Evolutionary conservation across 345 rosid species (phyloP).

Genomic region (Sisymbrium irio): DNA sequence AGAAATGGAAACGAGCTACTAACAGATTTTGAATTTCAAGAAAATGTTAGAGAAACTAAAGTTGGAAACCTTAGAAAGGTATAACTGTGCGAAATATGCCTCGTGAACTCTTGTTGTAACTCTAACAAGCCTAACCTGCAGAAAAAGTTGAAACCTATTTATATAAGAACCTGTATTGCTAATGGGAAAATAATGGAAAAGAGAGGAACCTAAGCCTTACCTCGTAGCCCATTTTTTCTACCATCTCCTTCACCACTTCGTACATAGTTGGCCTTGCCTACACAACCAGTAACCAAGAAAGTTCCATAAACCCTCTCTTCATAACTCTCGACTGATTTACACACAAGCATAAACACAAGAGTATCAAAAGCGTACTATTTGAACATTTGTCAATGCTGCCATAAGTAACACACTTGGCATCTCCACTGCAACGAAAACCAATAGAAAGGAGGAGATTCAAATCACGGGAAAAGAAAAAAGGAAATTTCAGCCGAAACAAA

Average conservation of each 20-base stretch:
- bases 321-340: conserved; percentile 11
- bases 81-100: conserved; percentile 81
- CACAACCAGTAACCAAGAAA: conserved; percentile 32
- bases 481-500: not conserved
- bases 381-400: conserved; percentile 90
- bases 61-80: conserved; percentile 66
- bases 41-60: not conserved
- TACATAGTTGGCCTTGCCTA: conserved; percentile 96
- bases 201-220: conserved; percentile 33
- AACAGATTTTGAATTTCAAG: not conserved
- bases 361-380: conserved; percentile 53
- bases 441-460: not conserved
- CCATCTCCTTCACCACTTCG: conserved; percentile 83
- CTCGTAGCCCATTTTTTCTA: conserved; percentile 84
- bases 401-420: conserved; percentile 91
- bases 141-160: conserved; percentile 8
- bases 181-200: not conserved
- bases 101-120: conserved; percentile 91
- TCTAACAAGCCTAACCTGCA: conserved; percentile 86
- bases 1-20: not conserved
- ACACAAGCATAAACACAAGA: not conserved
- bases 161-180: not conserved
- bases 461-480: not conserved
- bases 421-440: conserved; percentile 69
- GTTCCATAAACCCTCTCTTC: conserved; percentile 8